Base-by-base conservation (phyloP, 345 rosid species). In the Syzygium aqueum region DNA sequence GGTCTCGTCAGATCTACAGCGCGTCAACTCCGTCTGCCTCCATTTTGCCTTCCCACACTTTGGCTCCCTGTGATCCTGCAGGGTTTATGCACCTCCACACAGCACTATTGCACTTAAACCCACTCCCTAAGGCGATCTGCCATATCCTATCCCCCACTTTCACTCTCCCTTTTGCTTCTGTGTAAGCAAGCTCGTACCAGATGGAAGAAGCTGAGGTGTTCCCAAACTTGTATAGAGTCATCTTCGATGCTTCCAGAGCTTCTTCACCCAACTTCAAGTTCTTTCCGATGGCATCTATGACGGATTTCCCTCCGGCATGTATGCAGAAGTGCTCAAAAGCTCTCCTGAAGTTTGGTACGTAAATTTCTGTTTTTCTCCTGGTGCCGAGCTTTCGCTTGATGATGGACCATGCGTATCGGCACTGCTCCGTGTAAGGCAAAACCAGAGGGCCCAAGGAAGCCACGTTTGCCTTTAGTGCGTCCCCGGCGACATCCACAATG, bases 121-220 rank as follows among this genome's bases (percentile, higher is more conserved):
- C 94, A 63, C 96, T 93, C 37, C 96, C 97, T 28, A 95, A 90
- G 22, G 94, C 95, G 49, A 93, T 95, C 92, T 94, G 95, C 95
- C 94, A 92, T 53, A 94, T 91, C 57, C 91, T 89, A 57, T 95
- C 91, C 3, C 94, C 93, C 84, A 57, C 89, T 86, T 86, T 94
- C 89, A 92, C 89, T 77, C 92, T 92, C 86, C 91, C 88, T 87
- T 90, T 91, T 25, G 94, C 90, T 87, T 93, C 94, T 22, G 91
- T 88, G 88, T 93, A 93, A 84, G 90, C 89, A 83, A 94, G 88
- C 73, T 85, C 94, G 7, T 93, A 94, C 95, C 96, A 93, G 33
- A 94, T 88, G 9, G 95, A 95, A 13, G 94, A 94, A 5, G 96
- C 93, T 53, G 97, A 95, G 21, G 95, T 94, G 84, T 94, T 93